Evolutionary conservation across 768 basidiomycete species (phyloP).

Genomic region (Suillus clintonianus): DNA sequence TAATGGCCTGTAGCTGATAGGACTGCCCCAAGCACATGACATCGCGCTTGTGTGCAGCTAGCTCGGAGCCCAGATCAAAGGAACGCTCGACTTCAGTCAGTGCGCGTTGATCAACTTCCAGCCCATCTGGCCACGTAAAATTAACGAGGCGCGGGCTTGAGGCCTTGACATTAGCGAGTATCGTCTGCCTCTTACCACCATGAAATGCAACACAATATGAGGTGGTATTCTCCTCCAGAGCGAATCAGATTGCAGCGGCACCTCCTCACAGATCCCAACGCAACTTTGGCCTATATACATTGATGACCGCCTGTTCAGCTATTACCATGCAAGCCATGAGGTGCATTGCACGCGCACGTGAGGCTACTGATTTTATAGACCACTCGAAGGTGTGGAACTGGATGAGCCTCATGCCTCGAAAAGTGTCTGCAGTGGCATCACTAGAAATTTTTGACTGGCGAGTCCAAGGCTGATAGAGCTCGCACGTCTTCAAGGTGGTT

Average conservation of each 20-base stretch:
- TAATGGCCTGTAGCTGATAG: background rate
- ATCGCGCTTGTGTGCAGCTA: background rate
- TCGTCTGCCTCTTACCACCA: background rate
- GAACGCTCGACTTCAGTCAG: background rate
- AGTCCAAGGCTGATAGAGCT: background rate
- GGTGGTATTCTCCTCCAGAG: background rate
- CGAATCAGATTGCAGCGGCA: background rate
- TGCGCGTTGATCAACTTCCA: background rate
- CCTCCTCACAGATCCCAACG: background rate
- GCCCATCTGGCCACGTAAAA: background rate
- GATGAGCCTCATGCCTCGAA: background rate
- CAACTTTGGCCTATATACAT: background rate
- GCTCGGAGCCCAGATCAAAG: background rate
- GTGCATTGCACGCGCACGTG: background rate
- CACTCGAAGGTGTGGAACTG: conserved; percentile 4
- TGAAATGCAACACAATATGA: background rate
- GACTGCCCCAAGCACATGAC: background rate
- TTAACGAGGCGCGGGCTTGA: background rate
- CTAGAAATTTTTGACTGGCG: background rate
- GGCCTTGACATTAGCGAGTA: background rate
- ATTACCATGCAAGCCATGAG: background rate
- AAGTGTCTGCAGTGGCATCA: background rate
- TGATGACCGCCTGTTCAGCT: conserved; percentile 2
- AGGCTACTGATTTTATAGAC: too few relatives aligned
- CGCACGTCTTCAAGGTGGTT: background rate